A percentile compares a stretch with the other conserved stretches of the same genome.
These are phyloP conservation scores for Nissolia schottii DNA, from an alignment of 306 rosid genomes.

Conservation along the genomic window DNA sequence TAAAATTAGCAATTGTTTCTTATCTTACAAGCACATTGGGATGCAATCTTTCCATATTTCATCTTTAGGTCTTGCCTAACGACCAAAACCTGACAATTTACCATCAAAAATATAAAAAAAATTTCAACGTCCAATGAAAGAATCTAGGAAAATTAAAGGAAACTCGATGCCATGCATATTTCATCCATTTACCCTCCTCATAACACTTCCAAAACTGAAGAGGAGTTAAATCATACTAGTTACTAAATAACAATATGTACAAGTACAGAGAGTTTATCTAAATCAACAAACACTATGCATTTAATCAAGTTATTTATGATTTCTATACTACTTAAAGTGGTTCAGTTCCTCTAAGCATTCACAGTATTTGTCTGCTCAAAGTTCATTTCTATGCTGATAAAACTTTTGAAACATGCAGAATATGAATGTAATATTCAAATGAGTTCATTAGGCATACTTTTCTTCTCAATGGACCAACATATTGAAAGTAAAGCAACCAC, in stretches of 20 bases:
- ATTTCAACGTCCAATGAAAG: neutral
- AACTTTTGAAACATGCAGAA: neutral
- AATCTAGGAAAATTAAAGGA: neutral
- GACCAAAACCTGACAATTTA: constrained; percentile 59
- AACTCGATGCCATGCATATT: neutral
- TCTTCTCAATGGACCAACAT: constrained; percentile 14
- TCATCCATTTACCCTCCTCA: constrained; percentile 7
- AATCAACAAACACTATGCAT: neutral
- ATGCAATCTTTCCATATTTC: constrained; percentile 90
- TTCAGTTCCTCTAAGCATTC: too few species aligned
- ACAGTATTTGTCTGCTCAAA: neutral
- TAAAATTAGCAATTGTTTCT: neutral
- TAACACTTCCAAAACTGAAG: constrained; percentile 2
- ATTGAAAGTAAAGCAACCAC: neutral
- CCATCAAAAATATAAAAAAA: constrained; percentile 23
- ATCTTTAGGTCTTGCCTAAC: constrained; percentile 91
- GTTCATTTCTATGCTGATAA: constrained; percentile 4
- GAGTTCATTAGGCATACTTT: neutral
- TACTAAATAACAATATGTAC: neutral
- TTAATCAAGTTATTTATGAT: neutral
- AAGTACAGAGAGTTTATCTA: neutral
- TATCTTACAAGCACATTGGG: constrained; percentile 95
- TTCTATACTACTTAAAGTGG: neutral
- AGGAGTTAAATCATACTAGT: neutral
- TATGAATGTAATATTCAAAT: neutral